Evolutionary conservation across 2,329 filamentous ascomycete species (phyloP).

Genomic region (Arthrobotrys entomopaga): DNA sequence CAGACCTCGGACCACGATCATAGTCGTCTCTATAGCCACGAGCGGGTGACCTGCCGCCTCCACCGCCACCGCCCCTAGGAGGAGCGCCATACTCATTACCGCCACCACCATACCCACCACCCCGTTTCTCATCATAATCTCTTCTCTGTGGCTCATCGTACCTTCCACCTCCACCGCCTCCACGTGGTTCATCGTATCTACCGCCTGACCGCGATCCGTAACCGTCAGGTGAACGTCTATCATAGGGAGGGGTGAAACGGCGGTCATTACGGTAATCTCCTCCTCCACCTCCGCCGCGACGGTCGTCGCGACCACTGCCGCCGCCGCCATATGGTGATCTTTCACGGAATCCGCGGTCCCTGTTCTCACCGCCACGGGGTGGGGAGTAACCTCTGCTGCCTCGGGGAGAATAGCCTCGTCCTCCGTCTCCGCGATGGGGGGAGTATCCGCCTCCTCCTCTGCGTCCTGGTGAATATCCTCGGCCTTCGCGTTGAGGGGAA

Average conservation of each 20-base stretch:
- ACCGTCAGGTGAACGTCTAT: conserved; percentile 56
- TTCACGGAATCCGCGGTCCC: conserved; percentile 58
- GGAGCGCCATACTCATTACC: conserved; percentile 55
- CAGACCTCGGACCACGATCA: conserved; percentile 56
- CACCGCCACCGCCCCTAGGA: conserved; percentile 54
- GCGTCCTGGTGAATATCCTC: conserved; percentile 48
- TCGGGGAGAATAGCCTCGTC: conserved; percentile 42
- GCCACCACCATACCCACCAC: conserved; percentile 19
- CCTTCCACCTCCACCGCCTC: conserved; percentile 44
- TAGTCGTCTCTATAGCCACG: conserved; percentile 56
- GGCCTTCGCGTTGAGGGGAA: conserved; percentile 30
- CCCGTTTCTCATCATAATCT: conserved; percentile 51
- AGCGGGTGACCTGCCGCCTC: conserved; percentile 46
- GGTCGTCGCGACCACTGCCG: conserved; percentile 54
- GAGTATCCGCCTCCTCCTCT: conserved; percentile 39
- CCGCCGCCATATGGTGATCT: conserved; percentile 56
- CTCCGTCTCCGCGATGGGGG: conserved; percentile 37
- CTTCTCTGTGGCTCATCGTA: conserved; percentile 53
- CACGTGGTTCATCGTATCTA: conserved; percentile 57
- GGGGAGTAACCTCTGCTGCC: conserved; percentile 44
- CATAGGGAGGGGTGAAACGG: conserved; percentile 51
- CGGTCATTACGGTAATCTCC: conserved; percentile 57
- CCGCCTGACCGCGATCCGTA: conserved; percentile 56
- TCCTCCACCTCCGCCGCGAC: conserved; percentile 54
- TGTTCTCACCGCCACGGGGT: conserved; percentile 56